These are phyloP conservation scores for Alternaria gaisen DNA, from an alignment of 2,329 filamentous ascomycete genomes.

Conservation along the genomic window DNA sequence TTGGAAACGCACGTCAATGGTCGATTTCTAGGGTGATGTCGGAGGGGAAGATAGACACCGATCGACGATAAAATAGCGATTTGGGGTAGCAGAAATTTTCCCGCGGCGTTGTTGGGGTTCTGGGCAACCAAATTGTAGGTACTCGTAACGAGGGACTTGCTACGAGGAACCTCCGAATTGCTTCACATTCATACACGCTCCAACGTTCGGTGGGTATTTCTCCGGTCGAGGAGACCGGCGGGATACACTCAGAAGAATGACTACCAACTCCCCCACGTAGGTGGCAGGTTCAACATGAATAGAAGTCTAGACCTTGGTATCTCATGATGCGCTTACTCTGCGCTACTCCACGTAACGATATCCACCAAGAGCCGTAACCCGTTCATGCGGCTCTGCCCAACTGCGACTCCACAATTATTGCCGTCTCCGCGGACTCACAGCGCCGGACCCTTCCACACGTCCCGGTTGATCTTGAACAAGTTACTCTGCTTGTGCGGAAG, in stretches of 20 bases:
- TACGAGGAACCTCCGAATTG: neutral
- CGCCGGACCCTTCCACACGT: conserved; percentile 68
- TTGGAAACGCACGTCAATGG: conserved; percentile 22
- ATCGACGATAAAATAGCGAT: conserved; percentile 16
- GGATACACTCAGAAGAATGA: conserved; percentile 2
- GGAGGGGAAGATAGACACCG: conserved; percentile 15
- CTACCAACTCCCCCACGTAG: neutral
- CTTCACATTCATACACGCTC: neutral
- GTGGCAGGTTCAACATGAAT: conserved; percentile 9
- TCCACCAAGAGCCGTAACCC: conserved; percentile 9
- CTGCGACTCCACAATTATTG: conserved; percentile 17
- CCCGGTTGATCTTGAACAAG: conserved; percentile 79
- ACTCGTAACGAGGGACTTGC: neutral
- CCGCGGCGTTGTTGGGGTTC: conserved; percentile 11
- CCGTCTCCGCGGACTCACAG: conserved; percentile 27
- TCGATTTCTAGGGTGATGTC: conserved; percentile 19
- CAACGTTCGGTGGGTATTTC: neutral
- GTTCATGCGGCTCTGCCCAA: conserved; percentile 23
- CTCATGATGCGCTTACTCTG: conserved; percentile 23
- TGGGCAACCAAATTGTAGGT: neutral
- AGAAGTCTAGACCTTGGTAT: conserved; percentile 22
- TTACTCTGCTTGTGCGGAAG: conserved; percentile 95
- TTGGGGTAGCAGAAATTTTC: conserved; percentile 22
- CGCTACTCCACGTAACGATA: conserved; percentile 27
- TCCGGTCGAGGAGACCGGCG: neutral